Base-by-base conservation (phyloP, 805 yeast genomes). In the Barnettozyma pratensis region DNA sequence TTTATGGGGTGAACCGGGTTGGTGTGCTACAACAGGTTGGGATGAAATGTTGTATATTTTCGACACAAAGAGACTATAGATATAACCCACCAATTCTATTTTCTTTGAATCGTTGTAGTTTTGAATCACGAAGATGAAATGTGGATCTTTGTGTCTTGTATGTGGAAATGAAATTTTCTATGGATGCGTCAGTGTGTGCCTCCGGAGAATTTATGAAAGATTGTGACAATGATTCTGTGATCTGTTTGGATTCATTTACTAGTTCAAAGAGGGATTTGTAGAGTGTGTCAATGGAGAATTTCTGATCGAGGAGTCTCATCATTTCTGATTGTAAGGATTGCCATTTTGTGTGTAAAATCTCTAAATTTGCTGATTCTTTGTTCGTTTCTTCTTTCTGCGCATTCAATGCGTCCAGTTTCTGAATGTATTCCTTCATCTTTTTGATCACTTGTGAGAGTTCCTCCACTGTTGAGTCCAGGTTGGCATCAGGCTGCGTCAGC, bases 11-110 rank as follows among this genome's bases (percentile, higher is more conserved):
- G 83, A 82, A 56, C 95, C 94, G 1, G 97, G 97, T 1, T 91
- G 94, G 90, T 90, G 85, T 14, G 96, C 94, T 8, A 83, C 96
- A 12, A 84, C 91, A 0, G 97, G 96, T 2, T 92, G 97, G 96
- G 99, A 92, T 69, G 96, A 92, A 61, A 89, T 88, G 85, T 83
- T 90, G 6, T 84, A 85, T 62, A 77, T 94, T 7, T 94, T 96
- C 96, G 90, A 86, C 56, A 47, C 42, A 2, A 47, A 47, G 28
- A 43, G 50, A 32, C 41, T 47, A 47, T 39, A 45, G 34, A 40
- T 44, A 48, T 14, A 51, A n/a, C 0, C 63, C 64, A 37, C 57
- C 58, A 1, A 62, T 48, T 42, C 61, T 50, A 27, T 59, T 52
- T 42, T 63, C 65, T n/a, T 61, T 57, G 69, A 82, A 68, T 29